Percentiles rank a stretch among this genome's conserved stretches.
Evolutionary conservation across 257 asterid genomes (phyloP).

Genomic region (Solanum phureja): DNA sequence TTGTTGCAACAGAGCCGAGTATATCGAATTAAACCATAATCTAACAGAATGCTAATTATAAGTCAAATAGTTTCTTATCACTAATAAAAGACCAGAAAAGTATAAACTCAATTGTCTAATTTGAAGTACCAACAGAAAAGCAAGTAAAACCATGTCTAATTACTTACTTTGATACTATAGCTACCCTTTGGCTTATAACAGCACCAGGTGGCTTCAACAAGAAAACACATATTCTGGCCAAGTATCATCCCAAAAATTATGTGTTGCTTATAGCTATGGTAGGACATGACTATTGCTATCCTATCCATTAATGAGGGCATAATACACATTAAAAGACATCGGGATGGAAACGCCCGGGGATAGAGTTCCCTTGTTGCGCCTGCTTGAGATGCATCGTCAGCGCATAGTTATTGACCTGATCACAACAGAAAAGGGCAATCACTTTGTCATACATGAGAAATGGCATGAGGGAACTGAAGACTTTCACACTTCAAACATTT

Average conservation of each 20-base stretch:
- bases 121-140: not conserved
- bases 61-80: not conserved
- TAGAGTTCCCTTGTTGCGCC: conserved; percentile 64
- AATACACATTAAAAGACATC: conserved; percentile 50
- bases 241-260: not conserved
- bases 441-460: not conserved
- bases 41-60: not conserved
- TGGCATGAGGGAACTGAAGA: not conserved
- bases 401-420: conserved; percentile 62
- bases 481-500: not conserved
- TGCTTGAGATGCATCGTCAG: conserved; percentile 85
- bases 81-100: not conserved
- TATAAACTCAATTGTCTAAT: not conserved
- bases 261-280: not conserved
- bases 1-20: not conserved
- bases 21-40: not conserved
- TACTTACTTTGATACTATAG: not conserved
- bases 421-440: not conserved
- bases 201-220: not conserved
- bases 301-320: not conserved
- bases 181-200: not conserved
- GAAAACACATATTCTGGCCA: not conserved
- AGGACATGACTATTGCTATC: not conserved
- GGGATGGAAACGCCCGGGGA: conserved; percentile 77
- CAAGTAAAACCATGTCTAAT: not conserved